These are phyloP conservation scores for Candida sanyaensis DNA, from an alignment of 1,139 yeast species.

Conservation along the genomic window DNA sequence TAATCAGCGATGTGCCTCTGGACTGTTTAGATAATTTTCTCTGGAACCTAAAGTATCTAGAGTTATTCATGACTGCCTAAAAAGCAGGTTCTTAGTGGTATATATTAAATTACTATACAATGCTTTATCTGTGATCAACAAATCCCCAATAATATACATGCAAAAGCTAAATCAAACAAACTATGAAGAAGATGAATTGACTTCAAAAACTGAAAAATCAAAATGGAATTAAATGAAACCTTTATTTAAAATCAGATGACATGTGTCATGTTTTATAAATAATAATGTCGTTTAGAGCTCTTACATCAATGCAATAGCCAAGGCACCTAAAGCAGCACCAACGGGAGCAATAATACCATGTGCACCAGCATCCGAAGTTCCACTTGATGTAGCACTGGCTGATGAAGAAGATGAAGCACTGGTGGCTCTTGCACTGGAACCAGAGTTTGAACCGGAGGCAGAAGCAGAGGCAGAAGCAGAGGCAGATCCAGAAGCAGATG, in stretches of 20 bases:
- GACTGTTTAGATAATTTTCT: conserved; percentile 45
- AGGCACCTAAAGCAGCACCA: conserved; percentile 38
- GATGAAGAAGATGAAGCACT: conserved; percentile 10
- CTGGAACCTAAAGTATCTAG: conserved; percentile 43
- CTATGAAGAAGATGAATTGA: not conserved
- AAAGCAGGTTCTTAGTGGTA: not conserved
- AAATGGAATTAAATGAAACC: no score
- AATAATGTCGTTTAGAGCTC: not conserved
- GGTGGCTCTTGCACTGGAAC: conserved; percentile 1
- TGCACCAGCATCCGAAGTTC: conserved; percentile 16
- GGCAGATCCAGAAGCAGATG: conserved; percentile 7
- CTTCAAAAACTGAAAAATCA: not conserved
- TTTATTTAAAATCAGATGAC: no score
- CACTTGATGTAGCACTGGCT: conserved; percentile 5
- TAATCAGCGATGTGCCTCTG: conserved; percentile 28
- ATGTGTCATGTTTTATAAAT: no score
- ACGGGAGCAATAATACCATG: conserved; percentile 26
- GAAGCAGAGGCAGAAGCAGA: conserved; percentile 13
- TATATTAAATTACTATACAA: not conserved
- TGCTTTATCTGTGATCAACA: not conserved
- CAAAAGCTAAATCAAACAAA: not conserved
- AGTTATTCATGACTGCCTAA: conserved; percentile 36
- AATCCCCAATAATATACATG: not conserved
- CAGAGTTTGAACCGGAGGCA: conserved; percentile 5
- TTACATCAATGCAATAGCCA: conserved; percentile 38